Evolutionary conservation across 768 basidiomycete genomes (phyloP).

Genomic region (Pleurotus platypus): DNA sequence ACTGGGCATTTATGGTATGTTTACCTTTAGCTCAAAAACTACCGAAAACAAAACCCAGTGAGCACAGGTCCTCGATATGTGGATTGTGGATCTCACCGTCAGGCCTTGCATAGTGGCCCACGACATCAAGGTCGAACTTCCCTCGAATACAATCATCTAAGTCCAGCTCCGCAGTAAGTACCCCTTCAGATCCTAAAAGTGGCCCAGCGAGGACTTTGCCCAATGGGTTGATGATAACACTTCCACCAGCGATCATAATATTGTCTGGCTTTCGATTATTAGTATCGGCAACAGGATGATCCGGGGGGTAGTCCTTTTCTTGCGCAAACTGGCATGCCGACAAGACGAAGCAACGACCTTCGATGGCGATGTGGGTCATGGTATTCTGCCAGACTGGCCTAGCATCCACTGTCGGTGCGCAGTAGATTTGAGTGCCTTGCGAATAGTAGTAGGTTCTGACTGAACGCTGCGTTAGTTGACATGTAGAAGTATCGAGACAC

Average conservation of each 20-base stretch:
- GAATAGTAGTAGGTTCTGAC: conserved; percentile 61
- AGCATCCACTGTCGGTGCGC: conserved; percentile 64
- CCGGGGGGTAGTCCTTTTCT: conserved; percentile 48
- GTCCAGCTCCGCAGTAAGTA: conserved; percentile 56
- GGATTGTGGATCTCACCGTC: conserved; percentile 37
- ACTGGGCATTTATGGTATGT: not conserved
- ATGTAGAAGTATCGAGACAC: not conserved
- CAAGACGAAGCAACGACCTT: conserved; percentile 69
- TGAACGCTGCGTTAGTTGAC: conserved; percentile 15
- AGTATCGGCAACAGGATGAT: conserved; percentile 38
- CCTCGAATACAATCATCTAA: conserved; percentile 52
- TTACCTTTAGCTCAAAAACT: conserved; percentile 6
- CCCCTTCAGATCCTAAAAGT: conserved; percentile 44
- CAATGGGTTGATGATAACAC: conserved; percentile 55
- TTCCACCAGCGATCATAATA: conserved; percentile 60
- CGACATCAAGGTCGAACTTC: conserved; percentile 61
- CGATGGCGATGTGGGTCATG: conserved; percentile 62
- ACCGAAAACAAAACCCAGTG: not conserved
- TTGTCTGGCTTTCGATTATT: conserved; percentile 37
- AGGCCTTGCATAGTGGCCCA: conserved; percentile 58
- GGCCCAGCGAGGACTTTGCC: conserved; percentile 61
- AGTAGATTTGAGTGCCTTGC: conserved; percentile 56
- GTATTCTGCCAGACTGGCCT: conserved; percentile 52
- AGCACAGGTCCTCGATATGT: not conserved
- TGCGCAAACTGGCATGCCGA: conserved; percentile 58